These are phyloP conservation scores for Alternaria rosae DNA, from an alignment of 2,329 filamentous ascomycete species.

Conservation along the genomic window DNA sequence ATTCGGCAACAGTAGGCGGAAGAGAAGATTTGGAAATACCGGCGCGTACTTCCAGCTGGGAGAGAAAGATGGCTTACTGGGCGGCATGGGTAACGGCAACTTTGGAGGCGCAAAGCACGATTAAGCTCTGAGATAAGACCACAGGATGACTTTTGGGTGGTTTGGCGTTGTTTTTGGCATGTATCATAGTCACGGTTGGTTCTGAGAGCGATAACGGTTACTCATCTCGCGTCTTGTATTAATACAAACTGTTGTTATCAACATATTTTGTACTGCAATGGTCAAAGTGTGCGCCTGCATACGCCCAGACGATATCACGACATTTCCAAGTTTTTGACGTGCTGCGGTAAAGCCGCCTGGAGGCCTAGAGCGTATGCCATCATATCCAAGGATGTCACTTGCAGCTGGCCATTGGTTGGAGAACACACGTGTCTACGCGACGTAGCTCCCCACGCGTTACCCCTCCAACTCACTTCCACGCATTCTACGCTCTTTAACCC, in stretches of 20 bases:
- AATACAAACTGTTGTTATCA: neutral
- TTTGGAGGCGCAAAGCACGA: slow-evolving; percentile 47
- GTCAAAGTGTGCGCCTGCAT: neutral
- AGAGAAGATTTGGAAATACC: slow-evolving; percentile 58
- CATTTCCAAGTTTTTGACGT: neutral
- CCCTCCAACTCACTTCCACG: neutral
- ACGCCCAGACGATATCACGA: neutral
- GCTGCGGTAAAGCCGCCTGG: neutral
- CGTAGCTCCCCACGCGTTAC: neutral
- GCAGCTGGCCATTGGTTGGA: neutral
- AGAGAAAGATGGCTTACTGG: slow-evolving; percentile 72
- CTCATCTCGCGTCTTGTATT: neutral
- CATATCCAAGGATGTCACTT: neutral
- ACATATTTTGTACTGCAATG: neutral
- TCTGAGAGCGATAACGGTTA: neutral
- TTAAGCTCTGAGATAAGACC: slow-evolving; percentile 14
- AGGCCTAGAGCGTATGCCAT: neutral
- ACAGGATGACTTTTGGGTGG: neutral
- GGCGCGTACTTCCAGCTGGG: slow-evolving; percentile 70
- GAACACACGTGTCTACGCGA: slow-evolving; percentile 1
- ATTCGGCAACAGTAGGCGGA: slow-evolving; percentile 41
- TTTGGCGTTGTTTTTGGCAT: slow-evolving; percentile 10
- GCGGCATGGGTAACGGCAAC: slow-evolving; percentile 57
- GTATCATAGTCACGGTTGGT: slow-evolving; percentile 19
- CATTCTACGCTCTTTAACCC: neutral